phyloP scores from a whole-genome alignment of 148 eudicot species.

The Silene conica region DNA sequence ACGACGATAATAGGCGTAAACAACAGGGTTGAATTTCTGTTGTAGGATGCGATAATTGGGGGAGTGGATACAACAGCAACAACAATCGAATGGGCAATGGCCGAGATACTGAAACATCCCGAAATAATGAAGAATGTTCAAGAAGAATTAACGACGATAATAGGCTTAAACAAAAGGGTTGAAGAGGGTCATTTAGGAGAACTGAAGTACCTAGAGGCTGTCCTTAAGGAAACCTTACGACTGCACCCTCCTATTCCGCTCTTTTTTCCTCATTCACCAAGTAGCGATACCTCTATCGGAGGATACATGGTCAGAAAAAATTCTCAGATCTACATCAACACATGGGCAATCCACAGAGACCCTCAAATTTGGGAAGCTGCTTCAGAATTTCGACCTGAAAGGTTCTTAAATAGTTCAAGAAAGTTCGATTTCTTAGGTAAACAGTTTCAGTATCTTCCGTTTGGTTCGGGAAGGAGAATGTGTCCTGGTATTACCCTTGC shows the following conservation, averaged over 20 bases:
- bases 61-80: constrained; percentile 37
- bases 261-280: constrained; percentile 30
- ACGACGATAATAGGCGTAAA: too few relatives aligned
- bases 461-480: constrained; percentile 46
- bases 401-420: constrained; percentile 26
- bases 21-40: too few relatives aligned
- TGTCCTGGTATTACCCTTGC: constrained; percentile 40
- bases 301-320: constrained; percentile 34
- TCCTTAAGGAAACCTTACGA: constrained; percentile 38
- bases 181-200: constrained; percentile 33
- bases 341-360: constrained; percentile 30
- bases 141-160: constrained; percentile 31
- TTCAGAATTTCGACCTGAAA: constrained; percentile 30
- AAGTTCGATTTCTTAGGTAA: constrained; percentile 30
- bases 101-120: constrained; percentile 30
- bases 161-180: constrained; percentile 23
- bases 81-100: constrained; percentile 37
- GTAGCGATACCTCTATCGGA: constrained; percentile 19
- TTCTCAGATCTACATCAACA: constrained; percentile 25
- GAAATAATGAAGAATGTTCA: constrained; percentile 23
- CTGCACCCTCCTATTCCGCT: constrained; percentile 34
- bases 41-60: constrained; percentile 34
- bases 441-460: constrained; percentile 35
- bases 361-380: constrained; percentile 31
- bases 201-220: constrained; percentile 34